Conservation (phyloP, 2,329 filamentous ascomycete genomes). For the Byssoonygena ceratinophila region DNA sequence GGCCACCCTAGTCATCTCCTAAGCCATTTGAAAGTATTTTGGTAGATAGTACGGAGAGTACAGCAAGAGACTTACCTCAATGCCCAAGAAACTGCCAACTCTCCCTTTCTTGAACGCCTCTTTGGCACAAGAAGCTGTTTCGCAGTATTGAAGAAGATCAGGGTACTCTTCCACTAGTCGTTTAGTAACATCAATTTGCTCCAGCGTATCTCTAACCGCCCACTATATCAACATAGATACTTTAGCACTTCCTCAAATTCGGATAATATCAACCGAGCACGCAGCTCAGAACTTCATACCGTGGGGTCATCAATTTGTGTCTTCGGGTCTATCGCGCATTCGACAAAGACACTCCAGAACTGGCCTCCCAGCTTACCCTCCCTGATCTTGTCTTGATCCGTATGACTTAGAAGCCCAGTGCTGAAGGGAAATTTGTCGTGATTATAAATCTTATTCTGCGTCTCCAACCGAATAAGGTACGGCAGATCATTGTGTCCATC, state of each 20-base stretch:
- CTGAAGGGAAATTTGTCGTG: conserved; percentile 17
- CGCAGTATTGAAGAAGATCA: conserved; percentile 20
- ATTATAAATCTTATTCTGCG: conserved; percentile 23
- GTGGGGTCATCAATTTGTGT: conserved; percentile 17
- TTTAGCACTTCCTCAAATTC: background rate
- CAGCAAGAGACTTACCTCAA: conserved; percentile 17
- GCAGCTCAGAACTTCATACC: conserved; percentile 8
- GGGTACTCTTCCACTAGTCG: conserved; percentile 20
- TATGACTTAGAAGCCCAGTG: conserved; percentile 20
- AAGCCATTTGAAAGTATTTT: background rate
- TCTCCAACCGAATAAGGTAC: conserved; percentile 20
- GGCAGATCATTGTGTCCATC: conserved; percentile 29
- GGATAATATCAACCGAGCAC: background rate
- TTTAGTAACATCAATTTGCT: conserved; percentile 24
- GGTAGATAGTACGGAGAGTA: background rate
- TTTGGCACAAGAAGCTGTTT: conserved; percentile 18
- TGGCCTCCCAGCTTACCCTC: conserved; percentile 25
- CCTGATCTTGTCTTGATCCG: conserved; percentile 22
- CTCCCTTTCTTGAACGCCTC: conserved; percentile 18
- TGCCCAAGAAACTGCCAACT: conserved; percentile 21
- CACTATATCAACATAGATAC: conserved; percentile 1
- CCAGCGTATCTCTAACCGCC: conserved; percentile 22
- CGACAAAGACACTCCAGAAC: conserved; percentile 27
- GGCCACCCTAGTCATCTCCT: conserved; percentile 18
- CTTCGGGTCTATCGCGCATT: conserved; percentile 17